Evolutionary conservation across 2,329 filamentous ascomycete species (phyloP).

Genomic region (Lachnellula suecica): DNA sequence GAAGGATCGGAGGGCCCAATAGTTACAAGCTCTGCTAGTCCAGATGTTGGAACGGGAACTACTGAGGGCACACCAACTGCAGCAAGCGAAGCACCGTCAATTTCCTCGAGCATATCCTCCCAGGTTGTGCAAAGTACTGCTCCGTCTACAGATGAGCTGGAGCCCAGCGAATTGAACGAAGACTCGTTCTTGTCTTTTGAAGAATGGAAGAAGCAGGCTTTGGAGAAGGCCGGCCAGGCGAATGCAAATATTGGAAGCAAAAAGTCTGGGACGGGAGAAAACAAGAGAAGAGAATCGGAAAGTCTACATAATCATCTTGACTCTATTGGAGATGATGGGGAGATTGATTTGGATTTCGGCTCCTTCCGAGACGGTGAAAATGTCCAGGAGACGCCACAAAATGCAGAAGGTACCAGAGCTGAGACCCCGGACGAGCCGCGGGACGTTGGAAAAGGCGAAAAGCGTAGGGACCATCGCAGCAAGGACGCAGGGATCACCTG

Average conservation of each 20-base stretch:
- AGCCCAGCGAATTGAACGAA: constrained; percentile 43
- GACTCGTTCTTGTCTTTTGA: constrained; percentile 93
- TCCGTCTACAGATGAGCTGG: constrained; percentile 14
- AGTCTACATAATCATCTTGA: constrained; percentile 70
- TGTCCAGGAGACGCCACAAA: constrained; percentile 14
- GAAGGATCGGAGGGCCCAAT: neutral
- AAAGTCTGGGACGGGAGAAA: constrained; percentile 45
- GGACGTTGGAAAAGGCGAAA: constrained; percentile 27
- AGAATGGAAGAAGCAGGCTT: constrained; percentile 94
- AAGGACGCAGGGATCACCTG: constrained; percentile 97
- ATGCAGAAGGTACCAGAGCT: constrained; percentile 18
- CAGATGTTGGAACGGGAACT: neutral
- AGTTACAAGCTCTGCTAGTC: neutral
- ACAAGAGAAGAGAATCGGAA: constrained; percentile 50
- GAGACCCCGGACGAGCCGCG: constrained; percentile 23
- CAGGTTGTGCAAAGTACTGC: constrained; percentile 8
- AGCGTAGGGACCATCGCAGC: constrained; percentile 51
- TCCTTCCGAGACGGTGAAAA: constrained; percentile 51
- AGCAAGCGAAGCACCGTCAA: constrained; percentile 1
- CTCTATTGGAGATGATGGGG: constrained; percentile 80
- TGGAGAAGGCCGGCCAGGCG: constrained; percentile 80
- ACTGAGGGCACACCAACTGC: neutral
- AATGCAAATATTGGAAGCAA: constrained; percentile 63
- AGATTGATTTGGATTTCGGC: constrained; percentile 75
- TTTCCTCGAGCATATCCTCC: constrained; percentile 1